Evolutionary conservation across 768 basidiomycete species (phyloP).

Genomic region (Rhodotorula babjevae): DNA sequence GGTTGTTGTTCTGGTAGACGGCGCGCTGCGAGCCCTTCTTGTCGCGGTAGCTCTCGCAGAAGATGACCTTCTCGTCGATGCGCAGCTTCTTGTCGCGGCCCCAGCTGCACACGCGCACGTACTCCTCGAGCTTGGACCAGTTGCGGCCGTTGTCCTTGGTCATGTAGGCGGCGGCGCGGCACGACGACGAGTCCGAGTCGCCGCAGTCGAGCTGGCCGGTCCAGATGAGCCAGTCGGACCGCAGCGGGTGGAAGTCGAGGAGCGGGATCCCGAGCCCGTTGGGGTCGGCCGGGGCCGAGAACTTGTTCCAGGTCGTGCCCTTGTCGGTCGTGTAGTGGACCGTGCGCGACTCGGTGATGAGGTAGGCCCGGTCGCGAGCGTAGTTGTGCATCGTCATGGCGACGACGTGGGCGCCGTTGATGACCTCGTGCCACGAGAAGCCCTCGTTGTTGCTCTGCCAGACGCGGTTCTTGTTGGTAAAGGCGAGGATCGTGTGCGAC

Average conservation of each 20-base stretch:
- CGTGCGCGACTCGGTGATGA: conserved; percentile 64
- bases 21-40: conserved; percentile 72
- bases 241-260: conserved; percentile 76
- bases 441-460: conserved; percentile 98
- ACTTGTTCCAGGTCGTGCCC: conserved; percentile 64
- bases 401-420: conserved; percentile 61
- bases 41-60: conserved; percentile 80
- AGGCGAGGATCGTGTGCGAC: conserved; percentile 75
- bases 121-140: conserved; percentile 74
- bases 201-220: conserved; percentile 69
- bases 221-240: conserved; percentile 82
- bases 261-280: conserved; percentile 72
- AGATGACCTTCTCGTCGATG: conserved; percentile 77
- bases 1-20: conserved; percentile 56
- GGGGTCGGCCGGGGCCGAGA: conserved; percentile 62
- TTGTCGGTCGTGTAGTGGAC: conserved; percentile 79
- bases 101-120: conserved; percentile 89
- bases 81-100: conserved; percentile 71
- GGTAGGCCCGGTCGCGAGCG: conserved; percentile 74
- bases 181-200: conserved; percentile 52
- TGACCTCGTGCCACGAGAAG: conserved; percentile 74
- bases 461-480: conserved; percentile 66
- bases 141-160: conserved; percentile 67
- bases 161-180: conserved; percentile 71
- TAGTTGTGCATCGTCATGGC: conserved; percentile 82